Evolutionary conservation across 2,329 filamentous ascomycete genomes (phyloP).

Genomic region (Alternaria consortialis): DNA sequence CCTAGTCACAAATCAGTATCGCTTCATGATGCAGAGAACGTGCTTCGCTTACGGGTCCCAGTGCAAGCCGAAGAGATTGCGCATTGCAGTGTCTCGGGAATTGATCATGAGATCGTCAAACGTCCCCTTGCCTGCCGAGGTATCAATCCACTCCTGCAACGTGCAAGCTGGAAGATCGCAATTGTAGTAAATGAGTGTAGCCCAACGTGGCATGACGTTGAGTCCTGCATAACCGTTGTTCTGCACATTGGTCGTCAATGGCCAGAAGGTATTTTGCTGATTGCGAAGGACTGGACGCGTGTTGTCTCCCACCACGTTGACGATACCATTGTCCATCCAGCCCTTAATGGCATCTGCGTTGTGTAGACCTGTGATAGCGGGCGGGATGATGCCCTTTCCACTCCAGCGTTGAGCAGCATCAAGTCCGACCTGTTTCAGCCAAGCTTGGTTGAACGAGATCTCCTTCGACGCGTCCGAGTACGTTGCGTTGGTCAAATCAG

Average conservation of each 20-base stretch:
- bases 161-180: constrained; percentile 67
- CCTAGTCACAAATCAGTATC: constrained; percentile 25
- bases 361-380: constrained; percentile 70
- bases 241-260: constrained; percentile 61
- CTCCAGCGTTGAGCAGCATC: constrained; percentile 60
- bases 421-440: constrained; percentile 64
- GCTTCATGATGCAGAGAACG: too few relatives aligned
- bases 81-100: constrained; percentile 63
- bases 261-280: constrained; percentile 62
- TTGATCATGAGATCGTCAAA: constrained; percentile 62
- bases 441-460: constrained; percentile 68
- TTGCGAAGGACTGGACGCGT: constrained; percentile 66
- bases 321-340: constrained; percentile 68
- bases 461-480: constrained; percentile 66
- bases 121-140: constrained; percentile 63
- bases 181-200: constrained; percentile 71
- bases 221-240: constrained; percentile 65
- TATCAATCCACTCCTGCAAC: constrained; percentile 67
- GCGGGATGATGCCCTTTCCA: constrained; percentile 66
- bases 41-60: constrained; percentile 55
- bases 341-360: constrained; percentile 70
- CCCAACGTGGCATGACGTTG: constrained; percentile 67
- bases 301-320: constrained; percentile 70
- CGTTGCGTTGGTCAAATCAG: constrained; percentile 67
- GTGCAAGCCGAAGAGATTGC: constrained; percentile 65